Evolutionary conservation across 2,329 filamentous ascomycete genomes (phyloP).

Genomic region (Fusarium cyanostomum): DNA sequence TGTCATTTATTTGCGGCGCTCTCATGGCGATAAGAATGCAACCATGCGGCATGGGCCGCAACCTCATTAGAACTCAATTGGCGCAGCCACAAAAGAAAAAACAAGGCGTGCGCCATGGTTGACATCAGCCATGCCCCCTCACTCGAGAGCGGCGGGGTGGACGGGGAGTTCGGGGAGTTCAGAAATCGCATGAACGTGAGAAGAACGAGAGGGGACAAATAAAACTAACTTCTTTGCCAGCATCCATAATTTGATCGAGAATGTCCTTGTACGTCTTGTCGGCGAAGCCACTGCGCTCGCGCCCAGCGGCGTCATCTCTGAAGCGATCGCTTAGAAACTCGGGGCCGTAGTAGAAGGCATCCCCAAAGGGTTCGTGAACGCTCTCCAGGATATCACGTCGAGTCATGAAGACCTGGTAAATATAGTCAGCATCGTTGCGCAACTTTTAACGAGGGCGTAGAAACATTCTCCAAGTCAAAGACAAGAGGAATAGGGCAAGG

Average conservation of each 20-base stretch:
- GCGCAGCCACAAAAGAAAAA: neutral
- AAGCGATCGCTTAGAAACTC: conserved; percentile 86
- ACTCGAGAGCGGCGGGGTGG: conserved; percentile 20
- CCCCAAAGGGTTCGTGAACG: conserved; percentile 95
- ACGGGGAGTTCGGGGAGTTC: conserved; percentile 34
- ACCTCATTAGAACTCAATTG: conserved; percentile 9
- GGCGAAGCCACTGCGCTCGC: conserved; percentile 71
- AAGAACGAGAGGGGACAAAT: conserved; percentile 22
- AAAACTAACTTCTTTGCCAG: conserved; percentile 74
- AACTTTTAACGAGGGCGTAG: neutral
- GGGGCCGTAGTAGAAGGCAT: conserved; percentile 95
- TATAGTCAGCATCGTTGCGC: conserved; percentile 7
- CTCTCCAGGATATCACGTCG: conserved; percentile 82
- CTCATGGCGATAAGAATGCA: conserved; percentile 7
- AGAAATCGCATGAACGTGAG: conserved; percentile 21
- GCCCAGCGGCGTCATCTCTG: conserved; percentile 68
- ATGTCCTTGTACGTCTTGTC: conserved; percentile 80
- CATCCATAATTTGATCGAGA: conserved; percentile 77
- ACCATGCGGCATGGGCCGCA: conserved; percentile 6
- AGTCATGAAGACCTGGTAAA: conserved; percentile 90
- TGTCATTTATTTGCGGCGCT: neutral
- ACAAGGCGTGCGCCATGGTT: conserved; percentile 5
- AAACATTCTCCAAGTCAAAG: neutral
- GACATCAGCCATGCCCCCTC: conserved; percentile 20
- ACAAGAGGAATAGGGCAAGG: neutral